A percentile compares a stretch with the other conserved stretches of the same genome.
Conservation (phyloP, 1,284 basidiomycete genomes). For the Laetiporus sulphureus region DNA sequence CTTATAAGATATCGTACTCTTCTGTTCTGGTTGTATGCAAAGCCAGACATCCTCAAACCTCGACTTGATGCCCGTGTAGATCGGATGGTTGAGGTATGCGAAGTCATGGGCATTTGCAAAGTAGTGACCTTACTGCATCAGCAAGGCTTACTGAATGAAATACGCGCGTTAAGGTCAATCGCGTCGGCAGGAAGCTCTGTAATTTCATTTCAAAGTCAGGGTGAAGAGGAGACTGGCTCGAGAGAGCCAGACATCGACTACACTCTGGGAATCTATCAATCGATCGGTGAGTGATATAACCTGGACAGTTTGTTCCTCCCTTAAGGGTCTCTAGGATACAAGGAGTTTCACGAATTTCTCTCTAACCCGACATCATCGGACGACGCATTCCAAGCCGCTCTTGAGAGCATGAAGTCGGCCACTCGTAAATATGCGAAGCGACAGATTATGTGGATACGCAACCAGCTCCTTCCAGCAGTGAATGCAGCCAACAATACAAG, state of each 20-base stretch:
- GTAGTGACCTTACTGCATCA: too few relatives aligned
- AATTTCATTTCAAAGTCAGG: constrained; percentile 1
- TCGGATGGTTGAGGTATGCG: constrained; percentile 77
- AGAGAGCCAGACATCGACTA: constrained; percentile 44
- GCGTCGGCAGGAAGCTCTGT: constrained; percentile 15
- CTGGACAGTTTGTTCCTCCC: too few relatives aligned
- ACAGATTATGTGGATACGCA: constrained; percentile 90
- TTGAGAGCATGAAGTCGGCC: constrained; percentile 79
- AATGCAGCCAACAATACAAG: constrained; percentile 37
- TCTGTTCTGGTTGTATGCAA: constrained; percentile 90
- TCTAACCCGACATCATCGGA: constrained; percentile 33
- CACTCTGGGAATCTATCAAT: constrained; percentile 87
- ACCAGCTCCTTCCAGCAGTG: constrained; percentile 82
- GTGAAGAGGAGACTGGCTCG: too few relatives aligned
- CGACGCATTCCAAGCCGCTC: constrained; percentile 47
- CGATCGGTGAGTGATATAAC: constrained; percentile 81
- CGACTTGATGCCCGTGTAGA: constrained; percentile 82
- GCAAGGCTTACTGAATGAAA: constrained; percentile 84
- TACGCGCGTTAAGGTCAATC: constrained; percentile 45
- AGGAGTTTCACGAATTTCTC: constrained; percentile 77
- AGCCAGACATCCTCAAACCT: constrained; percentile 53
- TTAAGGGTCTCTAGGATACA: constrained; percentile 74
- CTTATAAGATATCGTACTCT: constrained; percentile 71
- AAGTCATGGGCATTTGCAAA: too few relatives aligned
- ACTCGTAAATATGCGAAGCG: constrained; percentile 91